These are phyloP conservation scores for Penicillium sp. DNA, from an alignment of 2,329 filamentous ascomycete genomes.

Conservation along the genomic window DNA sequence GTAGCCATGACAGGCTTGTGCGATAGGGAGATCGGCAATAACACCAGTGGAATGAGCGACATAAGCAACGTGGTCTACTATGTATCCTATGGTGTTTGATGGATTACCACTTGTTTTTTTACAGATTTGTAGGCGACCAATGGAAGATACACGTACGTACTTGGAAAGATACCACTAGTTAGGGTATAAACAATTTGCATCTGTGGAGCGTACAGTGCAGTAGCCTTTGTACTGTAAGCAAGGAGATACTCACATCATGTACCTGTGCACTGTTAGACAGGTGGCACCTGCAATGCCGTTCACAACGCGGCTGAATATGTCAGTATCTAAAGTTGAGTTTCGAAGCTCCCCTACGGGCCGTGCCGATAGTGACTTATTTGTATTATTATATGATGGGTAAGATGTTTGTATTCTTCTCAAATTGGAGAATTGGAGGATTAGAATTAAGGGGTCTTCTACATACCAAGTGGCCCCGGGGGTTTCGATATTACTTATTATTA, in stretches of 20 bases:
- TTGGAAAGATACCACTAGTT: neutral
- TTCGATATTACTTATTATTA: neutral
- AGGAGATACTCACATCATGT: neutral
- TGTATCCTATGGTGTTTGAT: neutral
- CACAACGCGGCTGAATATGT: slow-evolving; percentile 1
- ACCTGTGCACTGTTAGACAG: neutral
- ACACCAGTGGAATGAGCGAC: neutral
- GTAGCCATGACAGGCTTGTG: neutral
- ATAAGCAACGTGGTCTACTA: neutral
- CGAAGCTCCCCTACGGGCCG: slow-evolving; percentile 6
- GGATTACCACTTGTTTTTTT: neutral
- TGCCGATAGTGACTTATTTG: neutral
- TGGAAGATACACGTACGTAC: neutral
- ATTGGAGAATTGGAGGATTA: neutral
- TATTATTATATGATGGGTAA: neutral
- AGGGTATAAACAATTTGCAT: neutral
- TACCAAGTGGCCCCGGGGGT: too few relatives aligned
- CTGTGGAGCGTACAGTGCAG: neutral
- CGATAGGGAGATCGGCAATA: slow-evolving; percentile 7
- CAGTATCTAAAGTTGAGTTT: neutral
- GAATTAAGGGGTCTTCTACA: neutral
- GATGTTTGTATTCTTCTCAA: neutral
- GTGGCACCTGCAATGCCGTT: slow-evolving; percentile 17
- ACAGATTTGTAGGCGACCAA: neutral
- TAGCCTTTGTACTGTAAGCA: neutral